Evolutionary conservation across 768 basidiomycete species (phyloP).

Genomic region (Neoboletus subvelutipes): DNA sequence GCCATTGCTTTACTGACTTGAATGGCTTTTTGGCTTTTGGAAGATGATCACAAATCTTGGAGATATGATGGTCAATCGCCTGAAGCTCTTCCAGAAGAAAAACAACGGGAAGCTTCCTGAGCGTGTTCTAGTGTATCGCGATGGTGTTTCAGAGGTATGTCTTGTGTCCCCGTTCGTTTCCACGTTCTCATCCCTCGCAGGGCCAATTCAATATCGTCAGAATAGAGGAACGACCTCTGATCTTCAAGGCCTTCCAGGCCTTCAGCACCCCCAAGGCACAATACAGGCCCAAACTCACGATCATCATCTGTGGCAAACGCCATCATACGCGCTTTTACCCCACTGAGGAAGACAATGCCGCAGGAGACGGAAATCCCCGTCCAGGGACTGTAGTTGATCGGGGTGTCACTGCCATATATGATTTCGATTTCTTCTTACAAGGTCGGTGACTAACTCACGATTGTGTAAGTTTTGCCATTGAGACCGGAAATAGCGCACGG

Average conservation of each 20-base stretch:
- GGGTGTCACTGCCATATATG: slow-evolving; percentile 53
- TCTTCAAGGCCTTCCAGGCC: slow-evolving; percentile 41
- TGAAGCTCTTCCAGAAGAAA: slow-evolving; percentile 39
- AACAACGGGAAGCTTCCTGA: slow-evolving; percentile 39
- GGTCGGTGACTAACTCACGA: slow-evolving; percentile 25
- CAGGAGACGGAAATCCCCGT: slow-evolving; percentile 47
- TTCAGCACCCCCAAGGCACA: slow-evolving; percentile 35
- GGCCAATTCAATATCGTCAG: slow-evolving; percentile 51
- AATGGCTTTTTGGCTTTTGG: background rate
- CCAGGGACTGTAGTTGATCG: slow-evolving; percentile 57
- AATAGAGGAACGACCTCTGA: slow-evolving; percentile 43
- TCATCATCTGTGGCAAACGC: slow-evolving; percentile 57
- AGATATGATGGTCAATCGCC: slow-evolving; percentile 48
- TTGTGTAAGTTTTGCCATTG: background rate
- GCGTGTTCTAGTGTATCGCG: slow-evolving; percentile 56
- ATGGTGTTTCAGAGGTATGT: slow-evolving; percentile 77
- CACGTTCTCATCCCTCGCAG: slow-evolving; percentile 25
- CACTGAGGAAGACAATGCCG: slow-evolving; percentile 42
- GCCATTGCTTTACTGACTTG: background rate
- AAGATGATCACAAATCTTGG: slow-evolving; percentile 51
- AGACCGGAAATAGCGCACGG: slow-evolving; percentile 36
- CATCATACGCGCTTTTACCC: slow-evolving; percentile 60
- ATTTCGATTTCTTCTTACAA: slow-evolving; percentile 57
- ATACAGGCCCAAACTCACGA: slow-evolving; percentile 49
- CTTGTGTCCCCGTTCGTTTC: background rate